Conservation (phyloP, 768 basidiomycete genomes). For the Lactarius hengduanensis region DNA sequence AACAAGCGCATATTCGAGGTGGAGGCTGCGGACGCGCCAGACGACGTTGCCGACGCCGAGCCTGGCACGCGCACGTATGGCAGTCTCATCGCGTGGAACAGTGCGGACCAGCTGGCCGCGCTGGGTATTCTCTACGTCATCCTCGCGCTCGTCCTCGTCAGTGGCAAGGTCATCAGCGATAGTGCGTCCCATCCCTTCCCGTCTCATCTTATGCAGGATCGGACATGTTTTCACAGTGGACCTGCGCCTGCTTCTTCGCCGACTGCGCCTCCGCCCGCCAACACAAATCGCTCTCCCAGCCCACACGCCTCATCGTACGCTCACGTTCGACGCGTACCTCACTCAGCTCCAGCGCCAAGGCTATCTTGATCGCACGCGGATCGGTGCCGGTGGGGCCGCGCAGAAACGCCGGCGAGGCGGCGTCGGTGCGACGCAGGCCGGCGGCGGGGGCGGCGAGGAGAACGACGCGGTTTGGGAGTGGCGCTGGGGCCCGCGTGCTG, state of each 20-base stretch:
- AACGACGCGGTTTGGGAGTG: conserved; percentile 59
- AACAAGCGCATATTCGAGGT: conserved; percentile 43
- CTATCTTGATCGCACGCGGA: conserved; percentile 69
- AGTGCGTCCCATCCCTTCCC: conserved; percentile 46
- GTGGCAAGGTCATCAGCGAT: conserved; percentile 71
- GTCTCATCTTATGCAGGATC: not conserved
- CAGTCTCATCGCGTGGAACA: conserved; percentile 72
- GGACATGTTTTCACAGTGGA: conserved; percentile 49
- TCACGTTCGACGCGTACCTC: conserved; percentile 68
- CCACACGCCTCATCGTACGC: conserved; percentile 47
- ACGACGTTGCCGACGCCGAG: conserved; percentile 52
- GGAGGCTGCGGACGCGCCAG: conserved; percentile 50
- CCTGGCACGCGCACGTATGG: conserved; percentile 52
- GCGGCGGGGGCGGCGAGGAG: conserved; percentile 33
- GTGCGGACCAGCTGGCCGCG: conserved; percentile 60
- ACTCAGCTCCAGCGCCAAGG: conserved; percentile 61
- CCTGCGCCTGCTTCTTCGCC: conserved; percentile 65
- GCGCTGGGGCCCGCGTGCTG: conserved; percentile 83
- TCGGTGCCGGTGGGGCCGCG: conserved; percentile 44
- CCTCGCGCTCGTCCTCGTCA: conserved; percentile 80
- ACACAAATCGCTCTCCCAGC: conserved; percentile 51
- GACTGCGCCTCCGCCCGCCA: conserved; percentile 57
- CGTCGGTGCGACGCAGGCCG: conserved; percentile 36
- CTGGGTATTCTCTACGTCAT: conserved; percentile 80
- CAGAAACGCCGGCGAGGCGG: conserved; percentile 54